A percentile compares a stretch with the other conserved stretches of the same genome.
Evolutionary conservation across 2,329 filamentous ascomycete genomes (phyloP).

Genomic region (Teratosphaeria gauchensis): DNA sequence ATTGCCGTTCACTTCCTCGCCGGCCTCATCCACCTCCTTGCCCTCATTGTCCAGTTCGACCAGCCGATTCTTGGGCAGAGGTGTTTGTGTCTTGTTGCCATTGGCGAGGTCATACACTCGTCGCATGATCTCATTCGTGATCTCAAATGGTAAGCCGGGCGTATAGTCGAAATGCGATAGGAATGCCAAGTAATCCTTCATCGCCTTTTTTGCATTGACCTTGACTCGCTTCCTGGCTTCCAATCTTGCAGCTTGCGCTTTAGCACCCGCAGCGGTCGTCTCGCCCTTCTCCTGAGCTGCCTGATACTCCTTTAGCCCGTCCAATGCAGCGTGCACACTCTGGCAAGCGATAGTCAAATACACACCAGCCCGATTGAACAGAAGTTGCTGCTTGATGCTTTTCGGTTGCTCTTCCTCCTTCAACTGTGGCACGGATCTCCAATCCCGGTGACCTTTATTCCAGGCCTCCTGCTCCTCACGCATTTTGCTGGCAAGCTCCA

Average conservation of each 20-base stretch:
- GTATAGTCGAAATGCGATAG: constrained; percentile 70
- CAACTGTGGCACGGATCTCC: constrained; percentile 42
- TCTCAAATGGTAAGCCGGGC: constrained; percentile 53
- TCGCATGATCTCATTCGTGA: constrained; percentile 48
- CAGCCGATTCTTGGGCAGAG: constrained; percentile 19
- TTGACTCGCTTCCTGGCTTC: constrained; percentile 62
- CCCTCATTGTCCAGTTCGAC: constrained; percentile 20
- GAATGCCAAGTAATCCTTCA: constrained; percentile 65
- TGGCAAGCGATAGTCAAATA: constrained; percentile 64
- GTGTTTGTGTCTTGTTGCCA: constrained; percentile 26
- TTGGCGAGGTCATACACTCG: constrained; percentile 50
- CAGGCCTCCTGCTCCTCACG: constrained; percentile 26
- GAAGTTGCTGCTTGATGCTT: constrained; percentile 62
- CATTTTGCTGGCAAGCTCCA: constrained; percentile 43
- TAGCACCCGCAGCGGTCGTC: constrained; percentile 37
- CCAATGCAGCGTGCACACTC: constrained; percentile 50
- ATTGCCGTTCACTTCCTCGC: constrained; percentile 10
- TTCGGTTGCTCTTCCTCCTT: constrained; percentile 60
- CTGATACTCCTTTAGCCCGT: constrained; percentile 32
- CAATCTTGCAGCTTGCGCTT: constrained; percentile 39
- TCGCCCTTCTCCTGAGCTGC: constrained; percentile 21
- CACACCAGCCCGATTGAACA: constrained; percentile 65
- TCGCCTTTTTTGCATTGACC: constrained; percentile 62
- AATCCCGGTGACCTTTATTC: constrained; percentile 33
- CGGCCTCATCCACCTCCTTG: constrained; percentile 8